A percentile compares a stretch with the other conserved stretches of the same genome.
phyloP scores from a whole-genome alignment of 495 filamentous ascomycete species.

The Talaromyces liani region DNA sequence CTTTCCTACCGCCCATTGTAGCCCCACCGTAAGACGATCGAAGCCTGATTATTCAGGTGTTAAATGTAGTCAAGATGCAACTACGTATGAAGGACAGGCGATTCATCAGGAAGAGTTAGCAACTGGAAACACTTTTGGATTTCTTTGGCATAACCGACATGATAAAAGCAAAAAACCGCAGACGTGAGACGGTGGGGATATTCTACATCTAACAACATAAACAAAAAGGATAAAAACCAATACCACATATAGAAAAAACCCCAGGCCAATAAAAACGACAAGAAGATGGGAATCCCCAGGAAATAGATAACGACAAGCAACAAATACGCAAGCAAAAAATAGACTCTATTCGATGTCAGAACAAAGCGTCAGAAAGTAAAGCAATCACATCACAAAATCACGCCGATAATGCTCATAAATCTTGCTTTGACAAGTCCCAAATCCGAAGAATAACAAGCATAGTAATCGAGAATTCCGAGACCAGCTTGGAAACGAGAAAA shows the following conservation, averaged over 20 bases:
- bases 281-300: background rate
- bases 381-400: background rate
- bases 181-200: background rate
- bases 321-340: background rate
- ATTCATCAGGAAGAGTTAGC: background rate
- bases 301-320: background rate
- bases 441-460: background rate
- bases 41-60: background rate
- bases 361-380: background rate
- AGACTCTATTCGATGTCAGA: background rate
- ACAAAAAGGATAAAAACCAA: background rate
- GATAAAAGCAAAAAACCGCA: background rate
- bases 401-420: background rate
- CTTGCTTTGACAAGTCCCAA: background rate
- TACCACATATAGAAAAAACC: background rate
- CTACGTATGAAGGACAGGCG: too few relatives aligned
- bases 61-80: background rate
- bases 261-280: background rate
- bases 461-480: background rate
- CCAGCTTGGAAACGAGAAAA: background rate
- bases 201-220: conserved; percentile 3
- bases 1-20: background rate
- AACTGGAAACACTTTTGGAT: background rate
- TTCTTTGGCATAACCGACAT: background rate
- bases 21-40: background rate